phyloP scores from a whole-genome alignment of 1,284 basidiomycete genomes.

The Heterobasidion parviporum region DNA sequence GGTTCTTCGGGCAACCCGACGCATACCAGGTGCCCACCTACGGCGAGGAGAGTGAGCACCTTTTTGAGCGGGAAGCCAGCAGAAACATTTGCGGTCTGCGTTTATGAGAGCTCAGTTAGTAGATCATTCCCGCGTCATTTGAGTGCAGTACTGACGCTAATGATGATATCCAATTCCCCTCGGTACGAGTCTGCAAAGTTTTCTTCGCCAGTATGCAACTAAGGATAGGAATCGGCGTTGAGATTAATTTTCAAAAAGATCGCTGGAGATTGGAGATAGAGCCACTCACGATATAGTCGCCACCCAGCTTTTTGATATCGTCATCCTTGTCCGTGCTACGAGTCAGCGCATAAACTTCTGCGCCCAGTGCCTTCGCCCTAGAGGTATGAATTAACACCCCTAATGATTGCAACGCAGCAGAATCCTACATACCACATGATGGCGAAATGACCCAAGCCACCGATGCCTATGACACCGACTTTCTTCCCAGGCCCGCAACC shows the following conservation, averaged over 20 bases:
- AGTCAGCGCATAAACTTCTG: slow-evolving; percentile 62
- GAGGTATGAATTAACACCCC: background rate
- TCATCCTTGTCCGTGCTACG: slow-evolving; percentile 53
- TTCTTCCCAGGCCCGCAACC: slow-evolving; percentile 56
- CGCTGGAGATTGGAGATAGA: background rate
- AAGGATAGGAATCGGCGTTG: background rate
- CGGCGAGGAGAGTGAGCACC: background rate
- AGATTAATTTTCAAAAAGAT: too few species aligned
- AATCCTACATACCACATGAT: slow-evolving; percentile 5
- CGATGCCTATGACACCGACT: slow-evolving; percentile 61
- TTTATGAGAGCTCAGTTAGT: background rate
- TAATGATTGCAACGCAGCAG: background rate
- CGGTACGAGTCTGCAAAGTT: background rate
- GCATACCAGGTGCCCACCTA: background rate
- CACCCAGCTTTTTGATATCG: slow-evolving; percentile 14
- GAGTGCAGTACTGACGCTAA: background rate
- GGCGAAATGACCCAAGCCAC: slow-evolving; percentile 37
- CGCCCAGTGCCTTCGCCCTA: slow-evolving; percentile 15
- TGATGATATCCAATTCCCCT: background rate
- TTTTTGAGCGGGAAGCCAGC: background rate
- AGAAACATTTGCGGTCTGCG: background rate
- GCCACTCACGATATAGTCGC: background rate
- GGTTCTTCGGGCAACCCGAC: background rate
- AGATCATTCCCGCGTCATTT: too few species aligned
- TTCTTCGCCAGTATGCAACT: background rate